These are phyloP conservation scores for Pseudocercospora fijiensis DNA, from an alignment of 2,329 filamentous ascomycete species.

Conservation along the genomic window DNA sequence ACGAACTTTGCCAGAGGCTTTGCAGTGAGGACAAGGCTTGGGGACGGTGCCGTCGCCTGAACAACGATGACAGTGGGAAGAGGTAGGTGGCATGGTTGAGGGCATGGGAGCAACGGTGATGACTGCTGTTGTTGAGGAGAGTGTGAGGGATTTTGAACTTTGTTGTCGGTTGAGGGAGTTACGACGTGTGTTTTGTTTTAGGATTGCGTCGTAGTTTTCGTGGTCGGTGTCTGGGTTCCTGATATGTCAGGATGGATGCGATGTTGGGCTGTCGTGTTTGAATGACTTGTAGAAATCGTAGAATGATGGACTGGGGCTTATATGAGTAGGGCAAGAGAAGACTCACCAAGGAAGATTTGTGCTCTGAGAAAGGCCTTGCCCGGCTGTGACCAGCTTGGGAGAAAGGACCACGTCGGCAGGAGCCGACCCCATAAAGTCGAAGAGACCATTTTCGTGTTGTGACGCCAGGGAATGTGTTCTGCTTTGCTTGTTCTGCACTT, in stretches of 20 bases:
- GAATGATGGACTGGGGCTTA: background rate
- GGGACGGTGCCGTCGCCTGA: constrained; percentile 16
- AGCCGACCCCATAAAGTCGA: constrained; percentile 2
- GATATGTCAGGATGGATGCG: background rate
- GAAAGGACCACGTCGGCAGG: constrained; percentile 1
- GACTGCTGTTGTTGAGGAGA: constrained; percentile 3
- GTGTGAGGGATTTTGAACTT: constrained; percentile 6
- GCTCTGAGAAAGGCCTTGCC: background rate
- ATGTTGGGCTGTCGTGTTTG: background rate
- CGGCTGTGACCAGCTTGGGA: background rate
- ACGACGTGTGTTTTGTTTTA: constrained; percentile 18
- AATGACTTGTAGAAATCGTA: too few relatives aligned
- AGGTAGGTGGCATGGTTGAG: background rate
- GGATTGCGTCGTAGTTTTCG: constrained; percentile 6
- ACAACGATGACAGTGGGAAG: constrained; percentile 13
- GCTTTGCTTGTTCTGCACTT: background rate
- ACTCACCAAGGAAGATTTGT: background rate
- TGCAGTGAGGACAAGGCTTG: constrained; percentile 20
- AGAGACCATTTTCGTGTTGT: background rate
- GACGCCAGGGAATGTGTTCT: background rate
- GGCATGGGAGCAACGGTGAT: background rate
- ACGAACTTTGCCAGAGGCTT: constrained; percentile 17
- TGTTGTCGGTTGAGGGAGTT: constrained; percentile 15
- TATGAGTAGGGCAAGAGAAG: background rate
- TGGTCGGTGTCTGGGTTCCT: background rate